These are phyloP conservation scores for Talaromyces piceae DNA, from an alignment of 2,329 filamentous ascomycete genomes.

Conservation along the genomic window DNA sequence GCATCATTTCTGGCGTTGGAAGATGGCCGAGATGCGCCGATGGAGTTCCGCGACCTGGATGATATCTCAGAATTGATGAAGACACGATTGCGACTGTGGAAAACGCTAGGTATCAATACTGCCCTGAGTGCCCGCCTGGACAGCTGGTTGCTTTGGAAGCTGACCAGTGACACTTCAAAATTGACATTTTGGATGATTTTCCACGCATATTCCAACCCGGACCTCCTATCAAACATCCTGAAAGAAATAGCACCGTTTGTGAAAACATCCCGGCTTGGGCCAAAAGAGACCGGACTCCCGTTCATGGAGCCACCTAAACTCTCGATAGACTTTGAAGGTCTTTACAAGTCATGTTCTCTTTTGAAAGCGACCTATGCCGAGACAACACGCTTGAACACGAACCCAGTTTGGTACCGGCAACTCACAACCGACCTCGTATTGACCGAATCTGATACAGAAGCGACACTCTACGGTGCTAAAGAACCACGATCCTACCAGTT, in stretches of 20 bases:
- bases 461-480: slow-evolving; percentile 13
- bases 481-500: slow-evolving; percentile 34
- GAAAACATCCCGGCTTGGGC: slow-evolving; percentile 29
- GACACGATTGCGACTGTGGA: slow-evolving; percentile 35
- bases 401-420: slow-evolving; percentile 36
- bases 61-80: slow-evolving; percentile 42
- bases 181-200: slow-evolving; percentile 48
- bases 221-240: slow-evolving; percentile 36
- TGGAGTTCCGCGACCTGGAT: slow-evolving; percentile 41
- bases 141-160: slow-evolving; percentile 48
- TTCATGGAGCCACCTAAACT: slow-evolving; percentile 39
- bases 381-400: slow-evolving; percentile 37
- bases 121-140: slow-evolving; percentile 35
- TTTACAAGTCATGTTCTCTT: slow-evolving; percentile 39
- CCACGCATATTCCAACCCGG: slow-evolving; percentile 37
- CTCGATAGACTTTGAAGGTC: slow-evolving; percentile 32
- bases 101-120: slow-evolving; percentile 22
- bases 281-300: slow-evolving; percentile 32
- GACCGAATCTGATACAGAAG: slow-evolving; percentile 32
- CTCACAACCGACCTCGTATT: slow-evolving; percentile 33
- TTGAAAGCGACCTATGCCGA: slow-evolving; percentile 43
- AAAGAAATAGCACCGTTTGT: slow-evolving; percentile 40
- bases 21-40: slow-evolving; percentile 35
- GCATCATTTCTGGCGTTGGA: slow-evolving; percentile 36
- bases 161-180: slow-evolving; percentile 46